These are phyloP conservation scores for Fraxinus dipetala DNA, from an alignment of 305 asterid species.

Conservation along the genomic window DNA sequence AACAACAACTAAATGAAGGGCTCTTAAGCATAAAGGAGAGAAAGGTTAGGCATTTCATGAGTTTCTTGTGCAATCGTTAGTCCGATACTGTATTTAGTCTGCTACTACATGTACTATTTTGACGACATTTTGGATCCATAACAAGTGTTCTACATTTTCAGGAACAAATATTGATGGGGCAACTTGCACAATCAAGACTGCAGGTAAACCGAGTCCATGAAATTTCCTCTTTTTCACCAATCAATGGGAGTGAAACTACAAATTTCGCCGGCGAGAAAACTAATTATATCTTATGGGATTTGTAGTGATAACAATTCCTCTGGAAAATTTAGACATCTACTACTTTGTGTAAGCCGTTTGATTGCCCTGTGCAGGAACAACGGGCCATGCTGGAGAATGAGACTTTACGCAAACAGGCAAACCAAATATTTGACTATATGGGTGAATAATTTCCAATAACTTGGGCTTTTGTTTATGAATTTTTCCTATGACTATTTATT, in stretches of 20 bases:
- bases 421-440: slow-evolving; percentile 7
- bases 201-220: slow-evolving; percentile 28
- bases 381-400: slow-evolving; percentile 46
- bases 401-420: slow-evolving; percentile 64
- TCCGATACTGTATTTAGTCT: background rate
- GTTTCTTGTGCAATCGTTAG: background rate
- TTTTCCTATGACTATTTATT: background rate
- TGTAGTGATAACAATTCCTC: background rate
- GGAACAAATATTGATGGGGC: slow-evolving; percentile 53
- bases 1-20: slow-evolving; percentile 52
- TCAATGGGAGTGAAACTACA: background rate
- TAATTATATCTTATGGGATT: background rate
- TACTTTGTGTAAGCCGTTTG: background rate
- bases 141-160: slow-evolving; percentile 23
- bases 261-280: background rate
- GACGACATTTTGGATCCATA: background rate
- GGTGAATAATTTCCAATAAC: background rate
- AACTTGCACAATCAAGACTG: slow-evolving; percentile 41
- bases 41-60: slow-evolving; percentile 45
- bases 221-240: background rate
- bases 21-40: slow-evolving; percentile 53
- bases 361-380: slow-evolving; percentile 45
- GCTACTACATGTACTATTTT: background rate
- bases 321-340: background rate
- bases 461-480: background rate